Percentiles rank a stretch among this genome's conserved stretches.
phyloP scores from a whole-genome alignment of 805 yeast genomes.

The Yamadazyma akitaensis region DNA sequence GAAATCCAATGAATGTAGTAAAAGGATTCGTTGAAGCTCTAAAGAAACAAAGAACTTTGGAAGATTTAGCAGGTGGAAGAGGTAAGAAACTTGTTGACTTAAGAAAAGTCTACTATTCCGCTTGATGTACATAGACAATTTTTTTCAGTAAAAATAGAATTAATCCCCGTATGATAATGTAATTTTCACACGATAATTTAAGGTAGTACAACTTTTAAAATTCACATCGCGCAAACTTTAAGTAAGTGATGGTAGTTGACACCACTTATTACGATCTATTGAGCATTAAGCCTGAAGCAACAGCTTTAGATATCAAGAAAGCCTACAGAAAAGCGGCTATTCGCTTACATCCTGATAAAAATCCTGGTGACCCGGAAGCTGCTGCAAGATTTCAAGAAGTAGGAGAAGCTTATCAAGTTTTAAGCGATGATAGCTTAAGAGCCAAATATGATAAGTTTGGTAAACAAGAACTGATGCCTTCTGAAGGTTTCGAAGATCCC shows the following conservation, averaged over 20 bases:
- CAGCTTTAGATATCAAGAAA: slow-evolving; percentile 42
- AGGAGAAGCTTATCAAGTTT: slow-evolving; percentile 74
- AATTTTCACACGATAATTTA: not conserved
- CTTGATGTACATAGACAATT: slow-evolving; percentile 15
- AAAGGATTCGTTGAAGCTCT: slow-evolving; percentile 88
- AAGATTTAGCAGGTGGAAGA: slow-evolving; percentile 84
- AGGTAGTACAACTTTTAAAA: not conserved
- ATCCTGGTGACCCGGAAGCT: slow-evolving; percentile 44
- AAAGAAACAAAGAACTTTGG: slow-evolving; percentile 72
- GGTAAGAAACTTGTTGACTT: slow-evolving; percentile 95
- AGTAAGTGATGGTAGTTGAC: slow-evolving; percentile 40
- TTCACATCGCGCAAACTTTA: not conserved
- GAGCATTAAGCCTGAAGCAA: slow-evolving; percentile 32
- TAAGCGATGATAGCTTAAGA: slow-evolving; percentile 62
- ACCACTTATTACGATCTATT: slow-evolving; percentile 42
- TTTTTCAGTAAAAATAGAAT: not conserved
- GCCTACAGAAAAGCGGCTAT: slow-evolving; percentile 46
- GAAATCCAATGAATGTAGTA: slow-evolving; percentile 93
- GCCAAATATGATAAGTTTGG: slow-evolving; percentile 73
- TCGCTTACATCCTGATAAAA: slow-evolving; percentile 43
- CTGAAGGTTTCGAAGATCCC: slow-evolving; percentile 76
- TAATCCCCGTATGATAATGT: not conserved
- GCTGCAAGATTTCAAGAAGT: slow-evolving; percentile 45
- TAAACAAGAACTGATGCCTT: slow-evolving; percentile 59
- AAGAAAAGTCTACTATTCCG: slow-evolving; percentile 80